These are phyloP conservation scores for Penicilliopsis zonata DNA, from an alignment of 495 filamentous ascomycete genomes.

Conservation along the genomic window DNA sequence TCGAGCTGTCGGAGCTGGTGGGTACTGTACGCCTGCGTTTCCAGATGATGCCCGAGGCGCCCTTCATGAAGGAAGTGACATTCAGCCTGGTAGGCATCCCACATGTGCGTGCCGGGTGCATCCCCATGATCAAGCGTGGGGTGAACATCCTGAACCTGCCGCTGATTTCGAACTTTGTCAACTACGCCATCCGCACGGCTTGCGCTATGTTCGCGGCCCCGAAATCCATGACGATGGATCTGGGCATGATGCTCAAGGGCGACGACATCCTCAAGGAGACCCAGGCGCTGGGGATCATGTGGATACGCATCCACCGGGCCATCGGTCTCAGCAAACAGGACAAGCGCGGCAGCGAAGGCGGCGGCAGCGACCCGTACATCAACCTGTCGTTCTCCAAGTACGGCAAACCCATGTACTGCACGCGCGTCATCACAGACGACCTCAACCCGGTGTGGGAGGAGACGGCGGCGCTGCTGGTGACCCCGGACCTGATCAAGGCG, in stretches of 20 bases:
- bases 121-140: constrained; percentile 78
- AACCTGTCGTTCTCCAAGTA: constrained; percentile 69
- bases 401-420: constrained; percentile 96
- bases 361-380: constrained; percentile 92
- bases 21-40: constrained; percentile 75
- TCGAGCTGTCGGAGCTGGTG: constrained; percentile 75
- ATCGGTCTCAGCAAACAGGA: constrained; percentile 86
- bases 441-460: constrained; percentile 92
- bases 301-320: constrained; percentile 83
- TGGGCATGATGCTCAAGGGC: constrained; percentile 79
- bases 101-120: constrained; percentile 80
- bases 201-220: constrained; percentile 87
- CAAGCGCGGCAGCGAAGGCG: constrained; percentile 63
- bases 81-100: constrained; percentile 90
- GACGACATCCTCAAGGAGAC: constrained; percentile 87
- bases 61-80: constrained; percentile 82
- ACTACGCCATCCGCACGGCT: constrained; percentile 84
- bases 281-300: constrained; percentile 72
- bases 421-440: constrained; percentile 86
- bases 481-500: constrained; percentile 79
- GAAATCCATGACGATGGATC: constrained; percentile 88
- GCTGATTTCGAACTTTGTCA: constrained; percentile 90
- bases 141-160: constrained; percentile 89
- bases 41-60: constrained; percentile 76
- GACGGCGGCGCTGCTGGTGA: constrained; percentile 75